A percentile compares a stretch with the other conserved stretches of the same genome.
phyloP scores from a whole-genome alignment of 1,139 yeast species.

The Protomyces inundatus region DNA sequence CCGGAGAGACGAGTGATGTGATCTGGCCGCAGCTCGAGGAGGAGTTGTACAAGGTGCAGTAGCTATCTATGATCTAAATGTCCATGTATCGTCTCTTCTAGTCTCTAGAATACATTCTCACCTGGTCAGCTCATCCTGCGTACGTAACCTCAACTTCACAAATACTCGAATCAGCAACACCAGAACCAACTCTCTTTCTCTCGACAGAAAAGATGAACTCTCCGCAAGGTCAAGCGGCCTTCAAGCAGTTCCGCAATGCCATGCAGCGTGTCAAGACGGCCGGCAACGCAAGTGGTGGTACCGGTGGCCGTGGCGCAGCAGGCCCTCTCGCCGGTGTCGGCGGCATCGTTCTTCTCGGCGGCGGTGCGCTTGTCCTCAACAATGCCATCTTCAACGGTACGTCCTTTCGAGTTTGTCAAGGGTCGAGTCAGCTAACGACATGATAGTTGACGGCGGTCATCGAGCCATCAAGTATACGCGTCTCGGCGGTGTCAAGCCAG shows the following conservation, averaged over 20 bases:
- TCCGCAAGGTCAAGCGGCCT: slow-evolving; percentile 24
- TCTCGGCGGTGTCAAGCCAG: slow-evolving; percentile 76
- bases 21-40: slow-evolving; percentile 63
- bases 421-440: background rate
- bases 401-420: background rate
- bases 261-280: slow-evolving; percentile 23
- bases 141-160: background rate
- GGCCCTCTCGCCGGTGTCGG: slow-evolving; percentile 20
- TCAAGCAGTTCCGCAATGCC: slow-evolving; percentile 25
- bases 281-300: slow-evolving; percentile 13
- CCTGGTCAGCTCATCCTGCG: background rate
- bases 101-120: background rate
- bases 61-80: no score
- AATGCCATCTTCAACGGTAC: slow-evolving; percentile 21
- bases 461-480: slow-evolving; percentile 93
- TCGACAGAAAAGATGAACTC: background rate
- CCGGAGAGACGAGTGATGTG: slow-evolving; percentile 75
- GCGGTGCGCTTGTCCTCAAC: slow-evolving; percentile 23
- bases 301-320: slow-evolving; percentile 6
- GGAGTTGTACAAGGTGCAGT: slow-evolving; percentile 2
- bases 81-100: no score
- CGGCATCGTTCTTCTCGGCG: slow-evolving; percentile 17
- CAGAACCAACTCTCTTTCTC: background rate
- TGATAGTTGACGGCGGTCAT: slow-evolving; percentile 91
- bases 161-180: no score